Evolutionary conservation across 1,139 yeast species (phyloP).

Genomic region (Suhomyces atakaporum): DNA sequence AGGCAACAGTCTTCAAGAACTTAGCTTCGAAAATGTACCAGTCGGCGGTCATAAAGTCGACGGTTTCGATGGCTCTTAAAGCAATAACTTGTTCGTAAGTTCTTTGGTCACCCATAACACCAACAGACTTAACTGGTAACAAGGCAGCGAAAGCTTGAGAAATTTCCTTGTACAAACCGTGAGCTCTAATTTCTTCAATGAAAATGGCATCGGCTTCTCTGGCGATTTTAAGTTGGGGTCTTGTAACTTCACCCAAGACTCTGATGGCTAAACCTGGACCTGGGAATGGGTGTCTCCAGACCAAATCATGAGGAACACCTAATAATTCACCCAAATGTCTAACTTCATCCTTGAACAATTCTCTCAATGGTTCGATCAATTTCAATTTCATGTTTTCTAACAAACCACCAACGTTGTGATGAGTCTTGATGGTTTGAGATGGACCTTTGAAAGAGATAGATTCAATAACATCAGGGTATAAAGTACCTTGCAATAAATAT

Average conservation of each 20-base stretch:
- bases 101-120: constrained; percentile 99
- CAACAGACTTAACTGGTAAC: constrained; percentile 96
- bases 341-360: constrained; percentile 97
- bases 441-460: constrained; percentile 99
- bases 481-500: constrained; percentile 92
- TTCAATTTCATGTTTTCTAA: constrained; percentile 97
- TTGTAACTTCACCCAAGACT: constrained; percentile 94
- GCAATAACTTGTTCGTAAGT: constrained; percentile 99
- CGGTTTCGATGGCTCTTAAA: constrained; percentile 94
- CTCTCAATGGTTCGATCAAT: constrained; percentile 97
- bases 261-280: constrained; percentile 99
- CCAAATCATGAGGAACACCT: constrained; percentile 95
- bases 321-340: constrained; percentile 91
- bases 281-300: constrained; percentile 99
- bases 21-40: constrained; percentile 94
- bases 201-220: constrained; percentile 95
- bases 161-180: constrained; percentile 89
- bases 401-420: constrained; percentile 98
- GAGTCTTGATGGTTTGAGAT: constrained; percentile 98
- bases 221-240: constrained; percentile 89
- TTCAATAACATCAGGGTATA: constrained; percentile 98
- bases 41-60: constrained; percentile 99
- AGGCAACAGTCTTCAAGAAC: constrained; percentile 89
- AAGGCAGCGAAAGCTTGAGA: constrained; percentile 98
- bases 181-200: constrained; percentile 91